Conservation (phyloP, 2,329 filamentous ascomycete genomes). For the Penicillium sp. region DNA sequence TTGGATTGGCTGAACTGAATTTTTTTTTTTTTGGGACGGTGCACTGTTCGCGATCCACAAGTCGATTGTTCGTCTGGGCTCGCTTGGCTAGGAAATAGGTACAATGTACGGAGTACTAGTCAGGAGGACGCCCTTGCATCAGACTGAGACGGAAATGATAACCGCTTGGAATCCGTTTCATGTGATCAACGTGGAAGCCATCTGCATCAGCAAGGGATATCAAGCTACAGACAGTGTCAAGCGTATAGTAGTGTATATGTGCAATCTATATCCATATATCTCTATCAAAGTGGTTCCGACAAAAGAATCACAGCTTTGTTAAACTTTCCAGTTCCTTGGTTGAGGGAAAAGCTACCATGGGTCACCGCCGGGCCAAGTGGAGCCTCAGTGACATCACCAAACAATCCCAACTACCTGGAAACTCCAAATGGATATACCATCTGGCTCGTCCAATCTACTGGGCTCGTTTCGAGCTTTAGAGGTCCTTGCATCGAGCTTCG, state of each 20-base stretch:
- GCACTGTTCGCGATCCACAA: constrained; percentile 1
- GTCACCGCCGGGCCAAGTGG: not conserved
- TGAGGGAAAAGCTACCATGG: not conserved
- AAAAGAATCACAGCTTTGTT: no score
- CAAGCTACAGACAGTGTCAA: not conserved
- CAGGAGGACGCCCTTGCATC: constrained; percentile 6
- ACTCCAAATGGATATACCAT: constrained; percentile 6
- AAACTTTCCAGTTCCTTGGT: not conserved
- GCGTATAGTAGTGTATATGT: not conserved
- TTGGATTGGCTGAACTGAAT: not conserved
- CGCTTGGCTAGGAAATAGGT: constrained; percentile 3
- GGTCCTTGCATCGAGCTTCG: constrained; percentile 17
- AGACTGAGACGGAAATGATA: not conserved
- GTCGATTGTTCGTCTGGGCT: not conserved
- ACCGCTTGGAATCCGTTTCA: not conserved
- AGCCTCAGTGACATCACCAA: not conserved
- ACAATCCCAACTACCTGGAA: constrained; percentile 23
- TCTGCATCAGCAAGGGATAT: constrained; percentile 6
- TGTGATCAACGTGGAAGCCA: constrained; percentile 16
- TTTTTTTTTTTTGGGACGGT: not conserved
- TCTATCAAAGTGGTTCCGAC: not conserved
- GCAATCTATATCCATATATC: not conserved
- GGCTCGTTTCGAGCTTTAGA: not conserved
- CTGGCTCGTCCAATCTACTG: not conserved
- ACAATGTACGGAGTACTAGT: not conserved